Evolutionary conservation across 805 yeast genomes (phyloP).

Genomic region (Schwanniomyces sp.): DNA sequence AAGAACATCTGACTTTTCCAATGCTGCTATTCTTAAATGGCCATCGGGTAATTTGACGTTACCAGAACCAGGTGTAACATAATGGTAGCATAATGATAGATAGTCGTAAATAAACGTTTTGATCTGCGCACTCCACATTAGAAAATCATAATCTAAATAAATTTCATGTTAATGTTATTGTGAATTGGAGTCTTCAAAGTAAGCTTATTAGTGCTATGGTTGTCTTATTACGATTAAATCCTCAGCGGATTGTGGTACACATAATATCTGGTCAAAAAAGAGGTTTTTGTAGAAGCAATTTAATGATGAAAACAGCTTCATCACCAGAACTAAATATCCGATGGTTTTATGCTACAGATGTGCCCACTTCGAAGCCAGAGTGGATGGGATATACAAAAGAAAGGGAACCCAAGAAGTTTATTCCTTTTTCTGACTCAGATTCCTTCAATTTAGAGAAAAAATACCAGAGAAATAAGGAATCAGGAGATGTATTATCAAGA

Average conservation of each 20-base stretch:
- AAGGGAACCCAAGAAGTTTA: slow-evolving; percentile 56
- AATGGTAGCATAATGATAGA: slow-evolving; percentile 33
- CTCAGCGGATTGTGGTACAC: not conserved
- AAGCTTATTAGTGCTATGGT: not conserved
- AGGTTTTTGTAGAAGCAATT: not conserved
- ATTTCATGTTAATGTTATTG: not conserved
- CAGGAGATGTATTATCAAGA: slow-evolving; percentile 3
- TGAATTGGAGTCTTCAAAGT: not conserved
- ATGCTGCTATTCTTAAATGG: slow-evolving; percentile 59
- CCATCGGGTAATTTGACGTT: slow-evolving; percentile 56
- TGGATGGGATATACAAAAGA: slow-evolving; percentile 53
- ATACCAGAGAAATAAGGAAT: slow-evolving; percentile 23
- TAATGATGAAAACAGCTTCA: not conserved
- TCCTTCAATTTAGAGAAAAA: slow-evolving; percentile 58
- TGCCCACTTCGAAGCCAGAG: slow-evolving; percentile 67
- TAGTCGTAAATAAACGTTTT: not conserved
- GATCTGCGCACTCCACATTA: not conserved
- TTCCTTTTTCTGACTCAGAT: slow-evolving; percentile 67
- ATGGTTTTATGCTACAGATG: slow-evolving; percentile 87
- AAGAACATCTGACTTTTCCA: slow-evolving; percentile 59
- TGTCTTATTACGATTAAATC: not conserved
- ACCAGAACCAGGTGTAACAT: slow-evolving; percentile 56
- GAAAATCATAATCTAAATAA: not conserved
- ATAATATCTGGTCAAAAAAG: not conserved
- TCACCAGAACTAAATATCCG: slow-evolving; percentile 21